These are phyloP conservation scores for Beauveria sp. DNA, from an alignment of 2,329 filamentous ascomycete genomes.

Conservation along the genomic window DNA sequence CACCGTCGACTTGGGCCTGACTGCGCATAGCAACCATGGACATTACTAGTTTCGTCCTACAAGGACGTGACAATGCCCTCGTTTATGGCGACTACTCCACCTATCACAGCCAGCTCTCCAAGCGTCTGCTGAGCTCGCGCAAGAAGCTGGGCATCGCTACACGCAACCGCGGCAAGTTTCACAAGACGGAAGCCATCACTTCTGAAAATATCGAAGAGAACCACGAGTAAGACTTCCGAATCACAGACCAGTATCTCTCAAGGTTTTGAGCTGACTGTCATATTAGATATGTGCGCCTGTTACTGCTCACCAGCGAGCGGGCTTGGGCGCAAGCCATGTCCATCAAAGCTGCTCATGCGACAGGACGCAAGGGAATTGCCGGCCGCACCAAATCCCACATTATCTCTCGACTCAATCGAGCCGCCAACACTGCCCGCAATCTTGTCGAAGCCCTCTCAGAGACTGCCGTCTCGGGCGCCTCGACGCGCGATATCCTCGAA, in stretches of 20 bases:
- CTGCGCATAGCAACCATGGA: conserved; percentile 54
- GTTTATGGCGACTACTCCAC: conserved; percentile 82
- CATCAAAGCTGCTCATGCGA: conserved; percentile 76
- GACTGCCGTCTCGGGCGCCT: conserved; percentile 55
- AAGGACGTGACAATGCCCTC: conserved; percentile 73
- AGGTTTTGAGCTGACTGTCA: neutral
- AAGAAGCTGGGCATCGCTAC: conserved; percentile 80
- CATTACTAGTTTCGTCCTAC: conserved; percentile 77
- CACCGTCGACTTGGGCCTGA: conserved; percentile 1
- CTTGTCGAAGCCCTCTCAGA: conserved; percentile 62
- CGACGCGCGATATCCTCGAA: conserved; percentile 67
- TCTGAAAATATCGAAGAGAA: conserved; percentile 68
- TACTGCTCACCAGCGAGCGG: conserved; percentile 79
- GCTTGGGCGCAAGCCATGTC: conserved; percentile 95
- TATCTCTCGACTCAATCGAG: conserved; percentile 78
- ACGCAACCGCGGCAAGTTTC: conserved; percentile 80
- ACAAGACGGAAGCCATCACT: conserved; percentile 61
- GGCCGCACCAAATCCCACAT: conserved; percentile 81
- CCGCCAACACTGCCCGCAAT: conserved; percentile 58
- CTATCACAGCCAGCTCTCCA: conserved; percentile 73
- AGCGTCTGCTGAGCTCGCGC: conserved; percentile 73
- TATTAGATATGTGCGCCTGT: conserved; percentile 64
- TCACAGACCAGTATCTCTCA: neutral
- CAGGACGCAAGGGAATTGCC: conserved; percentile 71
- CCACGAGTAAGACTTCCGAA: conserved; percentile 56